Evolutionary conservation across 2,329 filamentous ascomycete species (phyloP), one percentile per base, ranked within the genome.

Genomic region (Cryphonectria nitschkei): DNA sequence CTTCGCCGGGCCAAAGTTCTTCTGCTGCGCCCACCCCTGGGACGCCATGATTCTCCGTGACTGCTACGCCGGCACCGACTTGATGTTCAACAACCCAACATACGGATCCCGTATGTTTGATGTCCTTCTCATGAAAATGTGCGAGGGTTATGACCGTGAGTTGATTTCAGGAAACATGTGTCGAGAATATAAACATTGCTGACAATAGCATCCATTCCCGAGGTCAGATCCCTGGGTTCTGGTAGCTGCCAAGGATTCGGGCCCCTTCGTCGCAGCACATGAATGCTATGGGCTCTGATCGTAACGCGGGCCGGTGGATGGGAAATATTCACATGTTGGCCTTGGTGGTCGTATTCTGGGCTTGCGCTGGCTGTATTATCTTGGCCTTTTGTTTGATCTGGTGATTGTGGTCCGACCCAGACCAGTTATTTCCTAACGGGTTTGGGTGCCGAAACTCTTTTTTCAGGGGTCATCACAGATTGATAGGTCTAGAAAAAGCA

Each of bases 51-150:
- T 69, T 39, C 67, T 69, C 3, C 67, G 52, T 22, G 66, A 71
- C 60, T 69, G 62, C 66, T 46, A 52, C 26, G 58, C 41, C 5
- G 58, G 58, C 19, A 43, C 41, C 65, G 14, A 16, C n/a, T 7
- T 11, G 3, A 39, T 68, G 16, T 14, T 39, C n/a, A 26, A 13
- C 19, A 56, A 69, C 6, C 13, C n/a, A 6, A 22, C 39, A n/a
- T 50, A 65, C 1, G 52, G 46, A 13, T 52, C 66, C 34, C 60
- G 52, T 11, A 22, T 64, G 62, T 66, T 22, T 14, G 70, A 71
- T 11, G 54, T 69, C 14, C 62, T 71, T 11, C 66, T 69, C 5
- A 69, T 71, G 70, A 71, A 69, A 29, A 62, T 69, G 52, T 71
- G 70, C 41, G 54, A 68, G 29, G 50, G 65, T 14, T 29, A 14